phyloP scores from a whole-genome alignment of 1,139 yeast species.

The Pichia kudriavzevii region DNA sequence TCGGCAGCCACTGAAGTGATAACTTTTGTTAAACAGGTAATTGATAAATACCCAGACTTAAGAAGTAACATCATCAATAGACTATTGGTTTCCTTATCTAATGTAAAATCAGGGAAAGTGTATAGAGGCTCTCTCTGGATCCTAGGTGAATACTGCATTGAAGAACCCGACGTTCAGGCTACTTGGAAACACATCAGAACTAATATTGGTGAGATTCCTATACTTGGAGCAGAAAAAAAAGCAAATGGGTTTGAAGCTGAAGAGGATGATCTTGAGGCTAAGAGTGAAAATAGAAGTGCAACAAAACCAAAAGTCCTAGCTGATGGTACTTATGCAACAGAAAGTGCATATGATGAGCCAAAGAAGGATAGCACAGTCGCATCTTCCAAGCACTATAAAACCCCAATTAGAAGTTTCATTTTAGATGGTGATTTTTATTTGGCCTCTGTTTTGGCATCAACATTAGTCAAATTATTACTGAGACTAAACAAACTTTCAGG shows the following conservation, averaged over 20 bases:
- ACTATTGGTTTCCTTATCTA: conserved; percentile 55
- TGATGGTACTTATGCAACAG: conserved; percentile 98
- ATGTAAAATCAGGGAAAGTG: conserved; percentile 80
- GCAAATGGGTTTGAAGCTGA: conserved; percentile 26
- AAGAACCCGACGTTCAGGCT: conserved; percentile 65
- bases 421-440: conserved; percentile 87
- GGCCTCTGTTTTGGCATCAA: conserved; percentile 80
- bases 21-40: conserved; percentile 84
- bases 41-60: conserved; percentile 82
- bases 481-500: conserved; percentile 59
- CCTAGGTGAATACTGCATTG: conserved; percentile 81
- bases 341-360: conserved; percentile 57
- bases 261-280: conserved; percentile 29
- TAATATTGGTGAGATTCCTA: conserved; percentile 88
- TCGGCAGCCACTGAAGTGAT: conserved; percentile 76
- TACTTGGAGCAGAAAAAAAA: conserved; percentile 65
- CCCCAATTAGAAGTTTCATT: conserved; percentile 76
- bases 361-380: conserved; percentile 27
- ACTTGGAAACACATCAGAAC: conserved; percentile 85
- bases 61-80: conserved; percentile 60
- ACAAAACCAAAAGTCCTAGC: conserved; percentile 75
- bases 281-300: conserved; percentile 25
- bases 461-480: conserved; percentile 81
- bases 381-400: conserved; percentile 34
- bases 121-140: conserved; percentile 95